These are phyloP conservation scores for Aspergillus brunneoviolaceus DNA, from an alignment of 2,329 filamentous ascomycete genomes.

Conservation along the genomic window DNA sequence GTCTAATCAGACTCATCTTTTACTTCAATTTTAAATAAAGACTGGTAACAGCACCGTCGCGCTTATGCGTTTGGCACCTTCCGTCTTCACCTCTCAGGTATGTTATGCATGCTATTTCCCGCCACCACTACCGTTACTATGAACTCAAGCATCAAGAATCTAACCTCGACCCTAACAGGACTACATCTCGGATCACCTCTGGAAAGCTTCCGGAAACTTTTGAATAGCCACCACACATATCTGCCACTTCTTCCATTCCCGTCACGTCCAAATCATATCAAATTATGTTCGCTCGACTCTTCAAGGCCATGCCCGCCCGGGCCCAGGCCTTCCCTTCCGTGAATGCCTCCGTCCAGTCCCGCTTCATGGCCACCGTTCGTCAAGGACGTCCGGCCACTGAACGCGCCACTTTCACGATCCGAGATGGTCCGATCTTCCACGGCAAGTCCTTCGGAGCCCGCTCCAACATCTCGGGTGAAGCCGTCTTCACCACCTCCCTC, in stretches of 20 bases:
- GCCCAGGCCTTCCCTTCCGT: conserved; percentile 46
- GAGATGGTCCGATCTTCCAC: conserved; percentile 92
- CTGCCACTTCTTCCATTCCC: not conserved
- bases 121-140: conserved; percentile 14
- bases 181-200: conserved; percentile 70
- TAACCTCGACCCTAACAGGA: conserved; percentile 45
- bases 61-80: conserved; percentile 83
- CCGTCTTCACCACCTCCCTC: conserved; percentile 96
- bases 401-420: conserved; percentile 91
- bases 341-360: conserved; percentile 38
- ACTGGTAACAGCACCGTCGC: conserved; percentile 52
- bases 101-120: conserved; percentile 39
- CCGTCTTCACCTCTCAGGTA: conserved; percentile 86
- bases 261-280: conserved; percentile 23
- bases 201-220: conserved; percentile 65
- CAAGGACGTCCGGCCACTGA: conserved; percentile 72
- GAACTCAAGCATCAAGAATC: not conserved
- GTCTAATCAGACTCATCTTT: conserved; percentile 22
- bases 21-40: conserved; percentile 16
- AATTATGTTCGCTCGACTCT: conserved; percentile 56
- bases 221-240: conserved; percentile 23
- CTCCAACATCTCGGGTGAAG: conserved; percentile 94
- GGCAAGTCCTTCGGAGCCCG: conserved; percentile 96
- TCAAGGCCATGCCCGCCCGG: conserved; percentile 53
- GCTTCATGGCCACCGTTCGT: conserved; percentile 64